Percentiles rank a stretch among this genome's conserved stretches.
Conservation (phyloP, 345 rosid genomes). For the Moringa oleifera region DNA sequence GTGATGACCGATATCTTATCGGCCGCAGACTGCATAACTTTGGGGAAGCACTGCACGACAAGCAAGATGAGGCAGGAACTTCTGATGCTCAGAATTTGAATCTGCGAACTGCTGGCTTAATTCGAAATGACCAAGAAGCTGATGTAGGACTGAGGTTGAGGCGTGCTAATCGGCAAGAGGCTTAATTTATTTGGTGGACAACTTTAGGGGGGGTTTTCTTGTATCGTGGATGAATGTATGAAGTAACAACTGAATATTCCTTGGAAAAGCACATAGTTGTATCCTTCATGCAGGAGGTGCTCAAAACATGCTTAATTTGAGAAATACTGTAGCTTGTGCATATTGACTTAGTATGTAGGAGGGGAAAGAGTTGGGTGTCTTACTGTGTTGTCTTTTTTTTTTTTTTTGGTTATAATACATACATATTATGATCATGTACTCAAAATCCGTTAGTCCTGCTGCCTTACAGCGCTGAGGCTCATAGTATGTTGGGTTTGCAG, state of each 20-base stretch:
- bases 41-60: slow-evolving; percentile 46
- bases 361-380: not conserved
- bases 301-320: not conserved
- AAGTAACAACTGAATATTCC: not conserved
- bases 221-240: not conserved
- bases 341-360: not conserved
- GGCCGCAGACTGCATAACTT: slow-evolving; percentile 95
- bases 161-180: slow-evolving; percentile 38
- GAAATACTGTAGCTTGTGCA: not conserved
- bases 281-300: not conserved
- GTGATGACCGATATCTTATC: slow-evolving; percentile 89
- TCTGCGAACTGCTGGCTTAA: slow-evolving; percentile 22
- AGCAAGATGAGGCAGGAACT: slow-evolving; percentile 22
- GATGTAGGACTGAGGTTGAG: slow-evolving; percentile 59
- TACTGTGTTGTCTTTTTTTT: too few relatives aligned
- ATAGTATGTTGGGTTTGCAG: too few relatives aligned
- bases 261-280: not conserved
- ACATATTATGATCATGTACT: too few relatives aligned
- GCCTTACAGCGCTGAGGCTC: too few relatives aligned
- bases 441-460: too few relatives aligned
- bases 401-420: too few relatives aligned
- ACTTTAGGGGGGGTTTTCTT: not conserved
- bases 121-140: slow-evolving; percentile 37
- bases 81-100: slow-evolving; percentile 21
- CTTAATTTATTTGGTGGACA: not conserved